Evolutionary conservation across 495 filamentous ascomycete species (phyloP).

Genomic region (Monascus purpureus): DNA sequence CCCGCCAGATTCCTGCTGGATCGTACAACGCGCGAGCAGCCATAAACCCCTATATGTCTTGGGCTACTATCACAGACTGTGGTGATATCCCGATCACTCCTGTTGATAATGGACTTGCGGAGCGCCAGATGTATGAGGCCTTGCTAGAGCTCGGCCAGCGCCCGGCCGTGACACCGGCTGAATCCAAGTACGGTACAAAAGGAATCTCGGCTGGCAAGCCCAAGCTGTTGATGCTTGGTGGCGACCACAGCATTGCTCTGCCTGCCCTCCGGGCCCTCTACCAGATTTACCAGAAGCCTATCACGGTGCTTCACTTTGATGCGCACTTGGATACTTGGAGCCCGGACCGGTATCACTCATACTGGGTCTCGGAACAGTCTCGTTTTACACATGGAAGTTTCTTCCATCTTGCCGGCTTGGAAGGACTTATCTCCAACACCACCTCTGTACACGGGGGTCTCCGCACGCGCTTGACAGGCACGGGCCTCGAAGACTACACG

Average conservation of each 20-base stretch:
- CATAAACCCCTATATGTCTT: constrained; percentile 64
- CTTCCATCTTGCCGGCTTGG: constrained; percentile 69
- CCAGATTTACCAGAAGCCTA: constrained; percentile 51
- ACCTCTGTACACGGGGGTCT: constrained; percentile 67
- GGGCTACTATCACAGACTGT: constrained; percentile 65
- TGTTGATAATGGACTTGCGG: constrained; percentile 62
- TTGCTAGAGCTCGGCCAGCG: constrained; percentile 51
- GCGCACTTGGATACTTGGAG: constrained; percentile 77
- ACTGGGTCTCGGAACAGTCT: constrained; percentile 54
- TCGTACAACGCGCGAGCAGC: constrained; percentile 66
- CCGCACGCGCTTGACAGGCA: constrained; percentile 54
- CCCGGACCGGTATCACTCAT: constrained; percentile 60
- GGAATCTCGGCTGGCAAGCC: constrained; percentile 37
- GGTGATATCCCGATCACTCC: constrained; percentile 73
- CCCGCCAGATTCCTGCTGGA: constrained; percentile 55
- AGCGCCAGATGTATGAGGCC: constrained; percentile 64
- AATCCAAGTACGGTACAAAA: constrained; percentile 18
- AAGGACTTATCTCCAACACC: constrained; percentile 54
- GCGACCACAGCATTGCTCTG: constrained; percentile 68
- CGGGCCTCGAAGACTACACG: constrained; percentile 51
- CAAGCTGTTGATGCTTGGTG: constrained; percentile 65
- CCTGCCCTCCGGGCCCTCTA: constrained; percentile 61
- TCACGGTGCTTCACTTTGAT: constrained; percentile 77
- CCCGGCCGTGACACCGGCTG: constrained; percentile 18
- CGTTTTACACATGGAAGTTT: constrained; percentile 75